These are phyloP conservation scores for Psilocybe cubensis DNA, from an alignment of 768 basidiomycete genomes.

Conservation along the genomic window DNA sequence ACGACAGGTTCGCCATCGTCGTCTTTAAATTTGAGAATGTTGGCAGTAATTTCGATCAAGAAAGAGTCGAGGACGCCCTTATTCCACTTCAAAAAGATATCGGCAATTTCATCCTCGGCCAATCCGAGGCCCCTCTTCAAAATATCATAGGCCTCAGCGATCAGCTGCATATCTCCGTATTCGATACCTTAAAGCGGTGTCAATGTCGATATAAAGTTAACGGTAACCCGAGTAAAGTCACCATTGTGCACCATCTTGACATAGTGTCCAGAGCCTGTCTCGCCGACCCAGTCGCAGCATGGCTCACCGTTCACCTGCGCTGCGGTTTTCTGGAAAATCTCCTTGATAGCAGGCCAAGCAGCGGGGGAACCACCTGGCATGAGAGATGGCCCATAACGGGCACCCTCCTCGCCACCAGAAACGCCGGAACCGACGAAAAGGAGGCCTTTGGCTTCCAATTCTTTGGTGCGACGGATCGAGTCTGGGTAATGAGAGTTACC, in stretches of 20 bases:
- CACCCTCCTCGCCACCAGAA: conserved; percentile 99
- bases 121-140: conserved; percentile 95
- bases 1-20: conserved; percentile 92
- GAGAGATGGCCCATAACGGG: conserved; percentile 94
- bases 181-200: conserved; percentile 79
- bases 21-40: conserved; percentile 97
- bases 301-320: conserved; percentile 95
- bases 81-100: conserved; percentile 96
- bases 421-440: conserved; percentile 99
- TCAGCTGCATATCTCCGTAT: conserved; percentile 99
- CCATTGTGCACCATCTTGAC: conserved; percentile 99
- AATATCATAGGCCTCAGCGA: conserved; percentile 98
- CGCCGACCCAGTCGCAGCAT: conserved; percentile 99
- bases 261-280: conserved; percentile 94
- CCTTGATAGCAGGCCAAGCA: conserved; percentile 97
- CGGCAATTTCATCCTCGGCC: conserved; percentile 86
- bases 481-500: conserved; percentile 99
- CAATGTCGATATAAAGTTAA: conserved; percentile 2
- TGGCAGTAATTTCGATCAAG: conserved; percentile 97
- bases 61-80: conserved; percentile 99
- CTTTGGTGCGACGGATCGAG: conserved; percentile 91
- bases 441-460: conserved; percentile 93
- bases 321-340: conserved; percentile 98
- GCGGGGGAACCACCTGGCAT: conserved; percentile 97
- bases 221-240: conserved; percentile 33